Conservation (phyloP, 1,284 basidiomycete species). For the Trametes polyzona region DNA sequence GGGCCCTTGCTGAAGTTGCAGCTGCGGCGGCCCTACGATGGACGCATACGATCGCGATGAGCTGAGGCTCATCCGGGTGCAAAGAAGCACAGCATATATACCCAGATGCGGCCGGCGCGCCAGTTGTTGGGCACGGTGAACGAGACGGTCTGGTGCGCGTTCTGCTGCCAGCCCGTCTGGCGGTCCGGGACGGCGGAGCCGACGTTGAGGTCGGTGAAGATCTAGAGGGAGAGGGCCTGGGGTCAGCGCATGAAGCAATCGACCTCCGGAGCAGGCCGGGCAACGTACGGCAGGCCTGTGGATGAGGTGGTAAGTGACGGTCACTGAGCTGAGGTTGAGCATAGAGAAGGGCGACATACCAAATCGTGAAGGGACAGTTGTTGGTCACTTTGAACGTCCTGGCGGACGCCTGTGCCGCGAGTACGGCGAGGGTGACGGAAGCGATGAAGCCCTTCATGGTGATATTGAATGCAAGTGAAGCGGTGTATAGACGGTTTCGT, state of each 20-base stretch:
- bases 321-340: background rate
- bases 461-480: too few relatives aligned
- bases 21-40: constrained; percentile 42
- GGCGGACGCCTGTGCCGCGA: constrained; percentile 11
- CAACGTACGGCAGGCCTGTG: constrained; percentile 9
- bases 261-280: too few relatives aligned
- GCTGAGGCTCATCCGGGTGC: background rate
- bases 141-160: constrained; percentile 33
- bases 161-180: constrained; percentile 40
- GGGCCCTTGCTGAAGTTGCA: constrained; percentile 45
- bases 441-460: constrained; percentile 22
- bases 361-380: constrained; percentile 22
- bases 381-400: constrained; percentile 19
- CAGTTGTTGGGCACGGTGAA: constrained; percentile 44
- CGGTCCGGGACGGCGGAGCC: constrained; percentile 33
- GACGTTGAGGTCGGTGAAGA: constrained; percentile 39
- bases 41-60: too few relatives aligned
- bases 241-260: too few relatives aligned
- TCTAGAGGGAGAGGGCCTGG: too few relatives aligned
- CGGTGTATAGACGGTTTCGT: too few relatives aligned
- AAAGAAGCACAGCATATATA: constrained; percentile 1
- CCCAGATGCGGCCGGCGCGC: constrained; percentile 45
- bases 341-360: constrained; percentile 5
- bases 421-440: constrained; percentile 11
- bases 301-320: background rate